Conservation (phyloP, 2,329 filamentous ascomycete genomes). For the Lachnellula hyalina region DNA sequence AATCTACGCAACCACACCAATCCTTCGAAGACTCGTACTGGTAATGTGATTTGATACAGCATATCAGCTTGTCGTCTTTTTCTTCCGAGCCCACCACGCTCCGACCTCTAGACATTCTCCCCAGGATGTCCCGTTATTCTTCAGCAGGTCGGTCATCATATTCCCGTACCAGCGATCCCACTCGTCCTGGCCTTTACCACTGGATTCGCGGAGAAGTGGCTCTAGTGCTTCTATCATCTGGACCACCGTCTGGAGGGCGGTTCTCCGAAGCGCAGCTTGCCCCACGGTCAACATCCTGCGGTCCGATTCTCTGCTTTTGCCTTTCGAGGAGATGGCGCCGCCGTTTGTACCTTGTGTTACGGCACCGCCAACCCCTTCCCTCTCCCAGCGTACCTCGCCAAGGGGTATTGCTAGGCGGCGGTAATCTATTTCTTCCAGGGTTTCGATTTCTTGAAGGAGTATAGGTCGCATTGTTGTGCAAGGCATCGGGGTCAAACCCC, state of each 20-base stretch:
- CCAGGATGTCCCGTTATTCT: slow-evolving; percentile 70
- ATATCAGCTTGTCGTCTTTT: slow-evolving; percentile 43
- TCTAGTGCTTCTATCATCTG: slow-evolving; percentile 83
- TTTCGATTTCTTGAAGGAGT: slow-evolving; percentile 74
- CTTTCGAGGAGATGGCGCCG: slow-evolving; percentile 27
- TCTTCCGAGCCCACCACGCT: slow-evolving; percentile 88
- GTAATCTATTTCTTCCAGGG: slow-evolving; percentile 62
- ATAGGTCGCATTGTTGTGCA: slow-evolving; percentile 73
- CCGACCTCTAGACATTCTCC: slow-evolving; percentile 84
- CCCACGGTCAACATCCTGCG: slow-evolving; percentile 40
- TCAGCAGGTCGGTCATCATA: slow-evolving; percentile 79
- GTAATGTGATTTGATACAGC: background rate
- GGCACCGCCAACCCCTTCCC: slow-evolving; percentile 61
- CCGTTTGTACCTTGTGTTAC: slow-evolving; percentile 57
- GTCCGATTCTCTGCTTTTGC: slow-evolving; percentile 26
- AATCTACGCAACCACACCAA: background rate
- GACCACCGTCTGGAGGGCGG: slow-evolving; percentile 74
- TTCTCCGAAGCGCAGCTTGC: slow-evolving; percentile 69
- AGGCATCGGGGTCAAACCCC: slow-evolving; percentile 67
- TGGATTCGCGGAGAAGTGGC: slow-evolving; percentile 73
- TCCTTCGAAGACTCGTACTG: no score
- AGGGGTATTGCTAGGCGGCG: slow-evolving; percentile 82
- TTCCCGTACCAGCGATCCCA: slow-evolving; percentile 87
- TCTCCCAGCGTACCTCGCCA: slow-evolving; percentile 81
- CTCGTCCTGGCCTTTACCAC: slow-evolving; percentile 82